Evolutionary conservation across 371 early-diverging fungal species (phyloP), one percentile per base, ranked within the genome.

Genomic region (Dinochytrium kinnereticum): DNA sequence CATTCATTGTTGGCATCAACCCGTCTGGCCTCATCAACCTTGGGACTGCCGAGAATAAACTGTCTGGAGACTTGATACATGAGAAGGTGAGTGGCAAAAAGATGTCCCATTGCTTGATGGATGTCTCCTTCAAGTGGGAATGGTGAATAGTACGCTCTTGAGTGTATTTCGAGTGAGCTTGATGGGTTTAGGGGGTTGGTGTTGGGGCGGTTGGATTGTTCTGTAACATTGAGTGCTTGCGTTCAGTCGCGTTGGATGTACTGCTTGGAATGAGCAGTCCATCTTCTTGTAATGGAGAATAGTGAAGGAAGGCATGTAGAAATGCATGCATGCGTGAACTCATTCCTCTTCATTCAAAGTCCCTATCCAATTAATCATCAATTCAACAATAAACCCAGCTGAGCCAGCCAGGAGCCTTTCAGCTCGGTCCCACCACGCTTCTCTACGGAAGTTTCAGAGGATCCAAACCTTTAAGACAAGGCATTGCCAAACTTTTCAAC

Each of bases 11-110:
- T 31, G 68, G 70, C 1, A 33, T 72, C 26, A 91, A 91, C 67
- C 87, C 87, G 10, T 44, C 64, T 10, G 94, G 92, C 3, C 85
- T 90, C 68, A 79, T 93, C 70, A 92, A 92, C 68, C 82, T 92
- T 1, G 93, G 93, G 21, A 79, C 90, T 1, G 94, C 94, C 28
- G 39, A 79, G 17, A 80, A 84, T 31, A 89, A 87, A 78, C 88
- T 90, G 74, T 72, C 79, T 71, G 24, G 30, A 31, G 55, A 37
- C n/a, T 68, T 57, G 53, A 37, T 76, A 57, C 33, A 55, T 33
- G 57, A 38, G 39, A 44, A 70, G 65, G 68, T 75, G 10, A n/a
- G 37, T 17, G 13, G 44, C 19, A 7, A 44, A 44, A 44, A 31
- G 24, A 10, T 44, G 7, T 44, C 7, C 44, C 44, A 44, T 44